phyloP scores from a whole-genome alignment of 2,329 filamentous ascomycete species.

The Penicillium sp. region DNA sequence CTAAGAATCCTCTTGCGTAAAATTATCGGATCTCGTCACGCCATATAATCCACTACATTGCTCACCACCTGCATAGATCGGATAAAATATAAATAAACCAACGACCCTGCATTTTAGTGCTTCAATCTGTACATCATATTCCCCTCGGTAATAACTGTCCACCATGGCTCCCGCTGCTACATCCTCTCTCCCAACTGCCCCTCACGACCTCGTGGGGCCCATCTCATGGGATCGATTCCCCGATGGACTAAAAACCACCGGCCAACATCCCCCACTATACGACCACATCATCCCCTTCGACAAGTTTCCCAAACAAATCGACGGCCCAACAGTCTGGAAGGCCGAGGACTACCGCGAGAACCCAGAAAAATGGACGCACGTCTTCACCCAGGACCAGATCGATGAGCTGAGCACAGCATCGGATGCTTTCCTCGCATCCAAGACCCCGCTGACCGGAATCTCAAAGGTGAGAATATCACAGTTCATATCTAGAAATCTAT shows the following conservation, averaged over 20 bases:
- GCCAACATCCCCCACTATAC: constrained; percentile 70
- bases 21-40: constrained; percentile 23
- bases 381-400: constrained; percentile 65
- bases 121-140: neutral
- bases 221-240: constrained; percentile 56
- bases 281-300: constrained; percentile 65
- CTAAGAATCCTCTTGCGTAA: neutral
- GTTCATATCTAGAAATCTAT: neutral
- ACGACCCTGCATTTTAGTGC: neutral
- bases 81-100: constrained; percentile 17
- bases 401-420: constrained; percentile 65
- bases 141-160: neutral
- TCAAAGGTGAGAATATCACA: constrained; percentile 47
- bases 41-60: constrained; percentile 31
- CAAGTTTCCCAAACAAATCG: constrained; percentile 69
- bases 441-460: constrained; percentile 70
- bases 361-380: constrained; percentile 71
- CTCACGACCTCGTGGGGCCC: constrained; percentile 40
- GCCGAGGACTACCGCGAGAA: constrained; percentile 62
- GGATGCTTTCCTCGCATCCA: constrained; percentile 66
- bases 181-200: constrained; percentile 35
- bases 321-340: constrained; percentile 71
- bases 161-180: constrained; percentile 45
- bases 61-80: constrained; percentile 13
- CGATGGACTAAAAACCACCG: constrained; percentile 66